Conservation (phyloP, 2,329 filamentous ascomycete genomes). For the Fusarium hostae region DNA sequence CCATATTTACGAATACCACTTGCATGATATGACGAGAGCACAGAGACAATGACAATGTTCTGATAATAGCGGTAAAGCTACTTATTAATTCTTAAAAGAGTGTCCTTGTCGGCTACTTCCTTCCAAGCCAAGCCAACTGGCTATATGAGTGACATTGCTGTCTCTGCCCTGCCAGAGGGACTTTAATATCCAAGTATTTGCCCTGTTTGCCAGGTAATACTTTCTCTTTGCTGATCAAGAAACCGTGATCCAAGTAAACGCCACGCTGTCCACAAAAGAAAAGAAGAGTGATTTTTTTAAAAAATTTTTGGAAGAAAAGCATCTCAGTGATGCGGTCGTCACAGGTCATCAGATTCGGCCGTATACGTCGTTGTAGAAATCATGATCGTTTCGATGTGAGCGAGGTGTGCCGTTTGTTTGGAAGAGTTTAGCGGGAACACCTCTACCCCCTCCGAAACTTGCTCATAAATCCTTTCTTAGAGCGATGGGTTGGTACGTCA, state of each 20-base stretch:
- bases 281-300: slow-evolving; percentile 4
- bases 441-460: slow-evolving; percentile 41
- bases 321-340: slow-evolving; percentile 34
- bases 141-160: slow-evolving; percentile 18
- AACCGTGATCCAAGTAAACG: slow-evolving; percentile 28
- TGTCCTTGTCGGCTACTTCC: slow-evolving; percentile 20
- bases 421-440: slow-evolving; percentile 2
- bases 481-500: slow-evolving; percentile 45
- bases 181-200: slow-evolving; percentile 26
- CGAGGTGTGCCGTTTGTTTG: slow-evolving; percentile 15
- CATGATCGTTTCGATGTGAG: slow-evolving; percentile 23
- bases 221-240: neutral
- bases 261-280: slow-evolving; percentile 37
- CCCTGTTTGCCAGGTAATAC: slow-evolving; percentile 7
- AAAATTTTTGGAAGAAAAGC: slow-evolving; percentile 12
- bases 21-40: slow-evolving; percentile 12
- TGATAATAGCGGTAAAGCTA: slow-evolving; percentile 36
- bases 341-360: slow-evolving; percentile 33
- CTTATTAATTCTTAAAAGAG: slow-evolving; percentile 42
- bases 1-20: neutral
- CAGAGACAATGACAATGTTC: slow-evolving; percentile 19
- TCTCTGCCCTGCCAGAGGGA: slow-evolving; percentile 42
- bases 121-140: slow-evolving; percentile 20
- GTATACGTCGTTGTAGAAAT: slow-evolving; percentile 31
- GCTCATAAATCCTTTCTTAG: slow-evolving; percentile 44